Conservation (phyloP, 106 monocot species). For the Dioscorea alata region DNA sequence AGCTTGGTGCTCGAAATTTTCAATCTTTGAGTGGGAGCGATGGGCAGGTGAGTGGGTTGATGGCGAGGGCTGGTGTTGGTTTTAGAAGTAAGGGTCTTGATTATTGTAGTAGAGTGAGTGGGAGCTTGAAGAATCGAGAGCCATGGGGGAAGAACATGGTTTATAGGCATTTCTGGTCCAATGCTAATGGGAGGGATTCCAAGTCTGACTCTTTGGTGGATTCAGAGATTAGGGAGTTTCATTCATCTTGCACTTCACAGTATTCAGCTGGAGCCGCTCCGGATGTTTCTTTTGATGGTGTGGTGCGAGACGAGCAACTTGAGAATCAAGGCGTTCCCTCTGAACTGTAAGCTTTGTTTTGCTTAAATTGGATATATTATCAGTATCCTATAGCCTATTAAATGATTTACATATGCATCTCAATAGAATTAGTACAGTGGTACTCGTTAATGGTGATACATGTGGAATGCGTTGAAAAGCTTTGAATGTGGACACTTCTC, state of each 20-base stretch:
- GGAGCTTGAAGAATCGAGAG: slow-evolving; percentile 37
- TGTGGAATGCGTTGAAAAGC: background rate
- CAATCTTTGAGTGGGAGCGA: slow-evolving; percentile 9
- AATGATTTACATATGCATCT: too few relatives aligned
- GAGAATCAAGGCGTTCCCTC: slow-evolving; percentile 31
- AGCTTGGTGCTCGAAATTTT: slow-evolving; percentile 13
- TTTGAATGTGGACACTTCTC: background rate
- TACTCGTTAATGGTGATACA: too few relatives aligned
- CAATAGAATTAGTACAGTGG: too few relatives aligned
- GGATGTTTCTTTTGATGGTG: slow-evolving; percentile 51
- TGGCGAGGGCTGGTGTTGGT: slow-evolving; percentile 10
- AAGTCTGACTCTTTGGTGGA: slow-evolving; percentile 20
- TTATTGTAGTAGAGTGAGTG: slow-evolving; percentile 26
- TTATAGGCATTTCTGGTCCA: slow-evolving; percentile 40
- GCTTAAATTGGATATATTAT: too few relatives aligned
- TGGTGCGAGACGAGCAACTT: slow-evolving; percentile 32
- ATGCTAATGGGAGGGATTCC: slow-evolving; percentile 27
- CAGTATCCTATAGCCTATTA: too few relatives aligned
- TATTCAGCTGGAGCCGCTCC: slow-evolving; percentile 49
- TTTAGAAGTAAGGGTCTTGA: slow-evolving; percentile 21
- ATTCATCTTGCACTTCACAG: slow-evolving; percentile 14
- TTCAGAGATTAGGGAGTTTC: slow-evolving; percentile 23
- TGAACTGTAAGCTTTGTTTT: slow-evolving; percentile 46
- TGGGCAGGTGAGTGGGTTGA: background rate
- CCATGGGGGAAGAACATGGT: slow-evolving; percentile 40